A percentile compares a stretch with the other conserved stretches of the same genome.
Conservation (phyloP, 345 rosid genomes). For the Eucalyptus tenuipes region DNA sequence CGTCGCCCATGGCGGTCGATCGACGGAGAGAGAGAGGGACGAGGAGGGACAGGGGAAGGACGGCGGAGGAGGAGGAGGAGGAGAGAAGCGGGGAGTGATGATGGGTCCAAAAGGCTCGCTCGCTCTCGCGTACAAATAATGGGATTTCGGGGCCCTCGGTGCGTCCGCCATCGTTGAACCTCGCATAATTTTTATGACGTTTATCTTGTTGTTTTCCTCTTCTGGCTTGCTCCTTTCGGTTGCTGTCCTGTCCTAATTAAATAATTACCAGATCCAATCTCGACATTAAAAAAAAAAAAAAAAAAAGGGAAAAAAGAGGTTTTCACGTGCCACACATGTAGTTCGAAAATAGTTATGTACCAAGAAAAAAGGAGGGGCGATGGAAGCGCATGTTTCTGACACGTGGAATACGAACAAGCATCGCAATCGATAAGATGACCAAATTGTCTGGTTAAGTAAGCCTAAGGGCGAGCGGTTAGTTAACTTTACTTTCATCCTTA, state of each 20-base stretch:
- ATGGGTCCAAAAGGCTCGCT: neutral
- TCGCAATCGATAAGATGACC: too few relatives aligned
- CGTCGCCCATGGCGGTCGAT: neutral
- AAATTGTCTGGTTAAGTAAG: neutral
- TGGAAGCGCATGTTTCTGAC: neutral
- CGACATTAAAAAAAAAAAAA: neutral
- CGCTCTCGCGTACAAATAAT: neutral
- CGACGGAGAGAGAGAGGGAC: neutral
- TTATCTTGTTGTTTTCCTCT: neutral
- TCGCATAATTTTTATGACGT: neutral
- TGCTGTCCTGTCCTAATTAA: neutral
- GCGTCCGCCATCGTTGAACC: neutral
- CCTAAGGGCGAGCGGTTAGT: neutral
- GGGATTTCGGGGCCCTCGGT: neutral
- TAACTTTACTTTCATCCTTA: neutral
- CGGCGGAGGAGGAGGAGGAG: neutral
- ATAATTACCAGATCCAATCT: neutral
- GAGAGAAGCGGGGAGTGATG: neutral
- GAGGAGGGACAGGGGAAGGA: neutral
- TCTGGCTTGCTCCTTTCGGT: neutral
- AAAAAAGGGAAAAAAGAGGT: neutral
- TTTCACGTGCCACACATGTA: neutral
- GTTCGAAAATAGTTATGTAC: neutral
- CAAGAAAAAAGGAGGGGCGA: neutral
- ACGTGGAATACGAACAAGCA: neutral